Evolutionary conservation across 2,329 filamentous ascomycete species (phyloP), one percentile per base, ranked within the genome.

Genomic region (Mycosphaerella arachidis): DNA sequence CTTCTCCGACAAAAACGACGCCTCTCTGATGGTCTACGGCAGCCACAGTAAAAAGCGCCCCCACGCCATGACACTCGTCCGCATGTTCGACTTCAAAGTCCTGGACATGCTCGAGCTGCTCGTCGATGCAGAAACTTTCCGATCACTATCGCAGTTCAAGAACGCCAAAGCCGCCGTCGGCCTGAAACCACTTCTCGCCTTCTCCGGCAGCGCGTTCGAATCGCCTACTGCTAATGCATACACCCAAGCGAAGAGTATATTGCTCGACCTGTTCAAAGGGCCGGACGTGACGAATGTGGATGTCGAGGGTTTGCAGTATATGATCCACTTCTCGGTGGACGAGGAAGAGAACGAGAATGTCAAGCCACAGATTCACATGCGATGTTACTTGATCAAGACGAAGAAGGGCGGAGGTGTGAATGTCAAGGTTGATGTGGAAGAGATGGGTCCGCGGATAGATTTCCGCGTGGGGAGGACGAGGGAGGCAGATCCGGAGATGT

Each of bases 1-100:
- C 81, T 92, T 99, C 81, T 88, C 89, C 64, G 87, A 92, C 73
- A 99, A 97, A 81, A 99, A 99, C 78, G 94, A 99, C 75, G 87
- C 90, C 71, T 89, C 87, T 50, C 80, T 97, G 52, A 83, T 97
- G 66, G 83, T 94, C 66, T 96, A 96, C 70, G 92, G 88, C 55
- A 87, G 85, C 74, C 89, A 88, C 76, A 91, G 84, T 75, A 99
- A 97, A 83, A 99, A 97, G 83, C 84, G 94, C n/a, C 92, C 92
- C 5, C 92, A 99, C 76, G 88, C 87, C 63, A 75, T 99, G 69
- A 97, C 92, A 0, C 77, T 97, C 50, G 82, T 88, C 45, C 86
- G 94, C 64, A 90, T 89, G 48, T 97, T 96, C 74, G 84, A 87
- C 69, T 86, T 90, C 79, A 92, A 94, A 77, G 82, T 96, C 16